phyloP scores from a whole-genome alignment of 768 basidiomycete species.

The Mycena indigotica region DNA sequence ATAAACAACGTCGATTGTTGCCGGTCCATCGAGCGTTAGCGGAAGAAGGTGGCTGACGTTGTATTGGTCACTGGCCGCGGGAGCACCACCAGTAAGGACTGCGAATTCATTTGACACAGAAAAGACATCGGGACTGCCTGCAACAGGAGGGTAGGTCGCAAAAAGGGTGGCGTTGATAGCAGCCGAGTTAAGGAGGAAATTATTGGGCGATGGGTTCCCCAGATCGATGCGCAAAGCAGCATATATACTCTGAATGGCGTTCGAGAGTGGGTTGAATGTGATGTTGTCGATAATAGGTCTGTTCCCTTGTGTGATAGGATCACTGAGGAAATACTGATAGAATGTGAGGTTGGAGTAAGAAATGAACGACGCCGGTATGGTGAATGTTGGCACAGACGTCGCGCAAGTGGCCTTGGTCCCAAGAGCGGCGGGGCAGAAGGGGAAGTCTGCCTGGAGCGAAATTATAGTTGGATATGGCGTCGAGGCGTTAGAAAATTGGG shows the following conservation, averaged over 20 bases:
- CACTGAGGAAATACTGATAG: constrained; percentile 1
- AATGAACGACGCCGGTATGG: constrained; percentile 17
- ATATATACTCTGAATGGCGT: constrained; percentile 26
- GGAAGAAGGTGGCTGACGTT: constrained; percentile 10
- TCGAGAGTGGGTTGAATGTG: constrained; percentile 18
- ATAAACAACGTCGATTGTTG: constrained; percentile 26
- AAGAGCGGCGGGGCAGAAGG: constrained; percentile 25
- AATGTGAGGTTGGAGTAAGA: constrained; percentile 13
- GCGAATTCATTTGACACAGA: constrained; percentile 1
- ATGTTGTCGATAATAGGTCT: constrained; percentile 8
- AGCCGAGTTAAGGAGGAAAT: constrained; percentile 27
- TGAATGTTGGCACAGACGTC: constrained; percentile 17
- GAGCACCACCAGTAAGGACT: constrained; percentile 1
- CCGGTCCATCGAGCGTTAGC: constrained; percentile 20
- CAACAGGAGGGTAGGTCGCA: background rate
- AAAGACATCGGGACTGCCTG: background rate
- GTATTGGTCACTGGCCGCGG: background rate
- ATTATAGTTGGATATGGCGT: constrained; percentile 15
- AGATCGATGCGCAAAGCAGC: constrained; percentile 32
- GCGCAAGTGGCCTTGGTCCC: constrained; percentile 22
- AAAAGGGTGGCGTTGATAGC: background rate
- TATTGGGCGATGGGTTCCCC: constrained; percentile 31
- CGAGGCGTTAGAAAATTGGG: constrained; percentile 19
- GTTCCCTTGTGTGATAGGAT: constrained; percentile 1
- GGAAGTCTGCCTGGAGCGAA: constrained; percentile 27